Percentiles rank a stretch among this genome's conserved stretches.
Conservation (phyloP, 73 alveolate species). For the Paramecium tetraurelia region DNA sequence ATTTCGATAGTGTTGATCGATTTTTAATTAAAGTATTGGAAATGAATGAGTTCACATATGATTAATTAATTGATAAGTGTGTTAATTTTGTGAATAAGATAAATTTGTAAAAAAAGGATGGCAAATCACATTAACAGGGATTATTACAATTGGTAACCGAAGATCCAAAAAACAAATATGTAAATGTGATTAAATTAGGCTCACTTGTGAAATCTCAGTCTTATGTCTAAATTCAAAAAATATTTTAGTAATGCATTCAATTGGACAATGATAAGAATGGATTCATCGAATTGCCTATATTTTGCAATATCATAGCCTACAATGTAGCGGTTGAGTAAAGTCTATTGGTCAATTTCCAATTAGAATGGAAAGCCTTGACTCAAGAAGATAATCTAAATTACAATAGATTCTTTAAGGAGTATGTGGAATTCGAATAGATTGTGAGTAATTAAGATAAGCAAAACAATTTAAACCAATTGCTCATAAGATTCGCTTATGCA, state of each 20-base stretch:
- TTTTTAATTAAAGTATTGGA: not conserved
- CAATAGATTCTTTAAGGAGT: conserved; percentile 21
- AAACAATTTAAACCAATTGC: not conserved
- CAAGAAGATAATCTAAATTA: conserved; percentile 11
- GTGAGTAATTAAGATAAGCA: not conserved
- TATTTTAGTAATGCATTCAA: not conserved
- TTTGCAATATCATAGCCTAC: conserved; percentile 6
- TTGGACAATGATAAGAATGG: conserved; percentile 25
- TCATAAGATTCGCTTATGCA: not conserved
- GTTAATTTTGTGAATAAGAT: conserved; percentile 30
- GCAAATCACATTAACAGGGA: not conserved
- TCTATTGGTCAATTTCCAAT: not conserved
- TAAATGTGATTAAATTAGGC: not conserved
- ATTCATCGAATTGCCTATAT: conserved; percentile 25
- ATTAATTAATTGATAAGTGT: not conserved
- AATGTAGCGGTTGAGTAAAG: not conserved
- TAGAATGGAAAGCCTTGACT: not conserved
- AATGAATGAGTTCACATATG: conserved; percentile 5
- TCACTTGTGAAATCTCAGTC: not conserved
- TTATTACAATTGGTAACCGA: not conserved
- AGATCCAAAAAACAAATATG: not conserved
- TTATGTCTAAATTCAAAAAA: not conserved
- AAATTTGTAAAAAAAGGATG: not conserved
- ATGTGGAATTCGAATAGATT: not conserved
- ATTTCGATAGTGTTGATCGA: conserved; percentile 14